These are phyloP conservation scores for Phytopythium aichiense DNA, from an alignment of 352 stramenopile species.

Conservation along the genomic window DNA sequence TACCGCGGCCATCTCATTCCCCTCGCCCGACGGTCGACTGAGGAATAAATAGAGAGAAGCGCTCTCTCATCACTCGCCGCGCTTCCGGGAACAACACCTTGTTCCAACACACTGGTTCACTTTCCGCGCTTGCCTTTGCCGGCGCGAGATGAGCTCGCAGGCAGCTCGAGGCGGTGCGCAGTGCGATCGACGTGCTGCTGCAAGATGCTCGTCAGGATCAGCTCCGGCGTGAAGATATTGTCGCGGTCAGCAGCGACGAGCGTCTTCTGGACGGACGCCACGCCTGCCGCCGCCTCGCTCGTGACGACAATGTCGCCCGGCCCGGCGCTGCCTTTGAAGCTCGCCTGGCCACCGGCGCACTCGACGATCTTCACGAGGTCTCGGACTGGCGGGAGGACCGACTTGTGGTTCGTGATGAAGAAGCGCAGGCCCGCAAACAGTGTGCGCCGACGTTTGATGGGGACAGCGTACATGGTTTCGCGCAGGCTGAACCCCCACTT, in stretches of 20 bases:
- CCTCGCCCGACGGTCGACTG: background rate
- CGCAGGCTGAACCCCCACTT: conserved; percentile 50
- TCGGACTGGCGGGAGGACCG: conserved; percentile 35
- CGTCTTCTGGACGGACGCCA: conserved; percentile 34
- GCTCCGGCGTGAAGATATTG: conserved; percentile 38
- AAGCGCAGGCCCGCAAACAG: conserved; percentile 28
- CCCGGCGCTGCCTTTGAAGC: conserved; percentile 22
- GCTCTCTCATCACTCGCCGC: background rate
- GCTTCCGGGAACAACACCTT: too few relatives aligned
- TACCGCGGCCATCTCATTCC: background rate
- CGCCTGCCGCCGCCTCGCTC: conserved; percentile 25
- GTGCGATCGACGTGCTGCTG: conserved; percentile 34
- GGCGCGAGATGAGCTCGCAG: conserved; percentile 2
- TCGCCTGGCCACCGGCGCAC: conserved; percentile 35
- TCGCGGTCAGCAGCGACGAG: conserved; percentile 20
- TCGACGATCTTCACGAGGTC: conserved; percentile 51
- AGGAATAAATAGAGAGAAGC: conserved; percentile 1
- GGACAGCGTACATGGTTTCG: conserved; percentile 38
- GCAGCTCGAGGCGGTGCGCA: conserved; percentile 23
- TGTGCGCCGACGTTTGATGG: conserved; percentile 17
- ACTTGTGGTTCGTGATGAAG: conserved; percentile 57
- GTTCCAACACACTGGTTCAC: background rate
- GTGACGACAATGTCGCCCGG: conserved; percentile 43
- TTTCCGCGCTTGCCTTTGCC: background rate
- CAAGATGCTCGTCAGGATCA: conserved; percentile 42